These are phyloP conservation scores for Buddleja alternifolia DNA, from an alignment of 257 asterid genomes.

Conservation along the genomic window DNA sequence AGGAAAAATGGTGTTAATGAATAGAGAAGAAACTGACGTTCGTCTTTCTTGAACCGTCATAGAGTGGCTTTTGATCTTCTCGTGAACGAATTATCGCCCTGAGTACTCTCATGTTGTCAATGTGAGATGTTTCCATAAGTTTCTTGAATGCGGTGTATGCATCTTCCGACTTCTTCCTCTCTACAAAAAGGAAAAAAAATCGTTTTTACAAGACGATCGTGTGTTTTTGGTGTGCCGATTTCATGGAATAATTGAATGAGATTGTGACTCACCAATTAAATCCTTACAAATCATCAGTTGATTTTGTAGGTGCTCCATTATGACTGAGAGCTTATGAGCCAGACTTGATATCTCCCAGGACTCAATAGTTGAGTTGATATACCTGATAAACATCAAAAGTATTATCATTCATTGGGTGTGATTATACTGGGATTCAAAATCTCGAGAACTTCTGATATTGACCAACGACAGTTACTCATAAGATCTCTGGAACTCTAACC, in stretches of 20 bases:
- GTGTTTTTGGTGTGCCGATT: not conserved
- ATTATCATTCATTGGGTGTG: no score
- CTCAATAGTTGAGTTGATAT: slow-evolving; percentile 45
- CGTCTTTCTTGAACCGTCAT: slow-evolving; percentile 41
- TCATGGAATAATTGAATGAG: not conserved
- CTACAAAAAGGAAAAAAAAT: slow-evolving; percentile 28
- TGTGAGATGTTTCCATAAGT: slow-evolving; percentile 46
- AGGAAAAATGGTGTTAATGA: no score
- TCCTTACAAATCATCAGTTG: slow-evolving; percentile 37
- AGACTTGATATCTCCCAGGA: slow-evolving; percentile 65
- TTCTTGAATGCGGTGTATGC: slow-evolving; percentile 39
- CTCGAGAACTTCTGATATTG: no score
- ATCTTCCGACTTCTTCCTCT: slow-evolving; percentile 38
- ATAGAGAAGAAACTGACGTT: slow-evolving; percentile 33
- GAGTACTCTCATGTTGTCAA: slow-evolving; percentile 60
- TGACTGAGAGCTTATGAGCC: slow-evolving; percentile 64
- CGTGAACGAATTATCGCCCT: slow-evolving; percentile 41
- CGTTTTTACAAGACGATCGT: no score
- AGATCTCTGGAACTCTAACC: no score
- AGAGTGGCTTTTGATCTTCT: slow-evolving; percentile 53
- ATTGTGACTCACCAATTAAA: slow-evolving; percentile 42
- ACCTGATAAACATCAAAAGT: slow-evolving; percentile 41
- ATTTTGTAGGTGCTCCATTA: slow-evolving; percentile 49
- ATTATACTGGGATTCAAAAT: no score
- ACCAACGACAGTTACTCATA: no score